Evolutionary conservation across 495 filamentous ascomycete species (phyloP), one percentile per base, ranked within the genome.

Genomic region (Mycothermus thermophilus): DNA sequence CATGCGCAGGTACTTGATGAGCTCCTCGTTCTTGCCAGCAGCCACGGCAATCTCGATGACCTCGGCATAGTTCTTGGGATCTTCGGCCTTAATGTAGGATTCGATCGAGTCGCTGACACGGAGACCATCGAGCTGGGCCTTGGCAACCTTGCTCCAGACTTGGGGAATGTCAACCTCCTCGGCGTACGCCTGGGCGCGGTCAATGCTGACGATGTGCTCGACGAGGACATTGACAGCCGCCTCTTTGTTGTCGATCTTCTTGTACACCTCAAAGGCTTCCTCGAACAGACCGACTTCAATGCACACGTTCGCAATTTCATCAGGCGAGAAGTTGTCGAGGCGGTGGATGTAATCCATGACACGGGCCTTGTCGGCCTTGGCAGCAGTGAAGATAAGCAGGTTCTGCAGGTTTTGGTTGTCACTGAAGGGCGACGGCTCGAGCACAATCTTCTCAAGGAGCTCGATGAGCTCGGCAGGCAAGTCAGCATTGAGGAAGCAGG

Each of bases 131-230:
- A 99, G 70, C 60, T 99, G 92, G 30, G 92, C 92, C 71, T 99
- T 99, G 46, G 84, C 92, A 43, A 99, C 85, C 66, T 77, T 83
- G 67, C 90, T 96, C 92, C 92, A 99, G n/a, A 99, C 92, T 48
- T 94, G 85, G 5, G 92, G 80, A 28, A 86, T 66, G 51, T 99
- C 92, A 34, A 95, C 83, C 42, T 85, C 84, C 52, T 99, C 92
- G 15, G 90, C 92, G 51, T 88, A 99, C 34, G 90, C 84, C 48
- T 93, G 90, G 2, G 92, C 88, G 43, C 92, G 80, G 53, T 99
- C 92, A 52, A 99, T 96, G 67, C 92, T 96, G 42, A 95, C 90
- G 49, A 99, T 72, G 51, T 99, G 80, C 52, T 99, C 90, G 27
- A 99, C 83, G 11, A 99, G 77, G 14, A 96, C 92, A 48, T 85